Evolutionary conservation across 345 rosid genomes (phyloP), one percentile per base, ranked within the genome.

Genomic region (Excoecaria agallocha): DNA sequence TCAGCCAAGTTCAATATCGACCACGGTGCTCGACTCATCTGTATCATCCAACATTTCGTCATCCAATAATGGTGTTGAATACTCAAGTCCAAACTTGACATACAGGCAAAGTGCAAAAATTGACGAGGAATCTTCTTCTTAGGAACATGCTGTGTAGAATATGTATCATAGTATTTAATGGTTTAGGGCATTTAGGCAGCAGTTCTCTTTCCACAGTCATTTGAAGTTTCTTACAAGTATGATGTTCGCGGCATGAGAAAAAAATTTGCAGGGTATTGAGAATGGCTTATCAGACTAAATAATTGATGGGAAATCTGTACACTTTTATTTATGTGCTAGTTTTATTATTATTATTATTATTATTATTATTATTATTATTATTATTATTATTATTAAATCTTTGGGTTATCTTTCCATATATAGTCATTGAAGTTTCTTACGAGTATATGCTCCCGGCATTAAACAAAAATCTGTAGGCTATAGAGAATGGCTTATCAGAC

Each of bases 41-140:
- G 84, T 87, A 46, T 84, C 92, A 67, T 89, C 96, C 43, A 86
- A 80, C 78, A 57, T 85, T 62, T 73, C 89, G 39, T 76, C 82
- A 6, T 67, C 79, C 11, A 86, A 74, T 38, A 81, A 41, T 55
- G 83, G 79, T 25, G 49, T 70, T 16, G 96, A 87, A 66, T 82
- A 81, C 83, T 72, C 89, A 0, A 89, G 89, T 78, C 89, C 86
- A 0, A 60, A 73, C 41, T 74, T 65, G 68, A 82, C 55, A 20
- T 89, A 69, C 55, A 78, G 96, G 77, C 82, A 73, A 81, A 87
- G 71, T 66, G 58, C 78, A 66, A 79, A 72, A 41, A 43, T 61
- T 37, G 65, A 70, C 58, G 90, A 87, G 15, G 86, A 89, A 69
- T 48, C 76, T 51, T 79, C 86, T 61, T 79, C 71, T 77, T 20